A percentile compares a stretch with the other conserved stretches of the same genome.
Conservation (phyloP, 495 filamentous ascomycete species). For the Penicillium chermesinum region DNA sequence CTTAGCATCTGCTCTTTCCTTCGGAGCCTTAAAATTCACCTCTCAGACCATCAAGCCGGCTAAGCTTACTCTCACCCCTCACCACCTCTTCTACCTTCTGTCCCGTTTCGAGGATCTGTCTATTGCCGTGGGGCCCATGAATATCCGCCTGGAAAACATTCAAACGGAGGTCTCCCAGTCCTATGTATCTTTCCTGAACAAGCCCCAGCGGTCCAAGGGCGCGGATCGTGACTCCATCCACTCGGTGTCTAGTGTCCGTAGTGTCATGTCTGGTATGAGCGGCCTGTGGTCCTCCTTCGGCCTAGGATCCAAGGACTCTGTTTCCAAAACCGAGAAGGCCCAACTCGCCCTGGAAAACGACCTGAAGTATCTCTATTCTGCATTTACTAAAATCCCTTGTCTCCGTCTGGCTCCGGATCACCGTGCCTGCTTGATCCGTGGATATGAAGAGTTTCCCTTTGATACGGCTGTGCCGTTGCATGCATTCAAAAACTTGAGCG, state of each 20-base stretch:
- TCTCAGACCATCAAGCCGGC: constrained; percentile 80
- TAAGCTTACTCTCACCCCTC: constrained; percentile 90
- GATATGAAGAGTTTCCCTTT: constrained; percentile 97
- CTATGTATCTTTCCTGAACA: constrained; percentile 92
- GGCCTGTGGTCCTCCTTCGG: constrained; percentile 86
- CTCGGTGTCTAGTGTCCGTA: constrained; percentile 93
- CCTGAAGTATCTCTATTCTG: constrained; percentile 92
- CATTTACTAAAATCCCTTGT: constrained; percentile 97
- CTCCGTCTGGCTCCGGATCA: constrained; percentile 84
- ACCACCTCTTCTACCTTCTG: constrained; percentile 94
- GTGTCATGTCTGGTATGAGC: constrained; percentile 94
- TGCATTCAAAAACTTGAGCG: constrained; percentile 92
- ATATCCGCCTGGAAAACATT: constrained; percentile 88
- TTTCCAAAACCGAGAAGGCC: constrained; percentile 77
- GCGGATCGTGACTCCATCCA: constrained; percentile 81
- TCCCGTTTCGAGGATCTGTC: constrained; percentile 90
- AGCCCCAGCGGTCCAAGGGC: constrained; percentile 64
- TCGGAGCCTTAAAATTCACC: constrained; percentile 76
- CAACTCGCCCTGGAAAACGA: constrained; percentile 80
- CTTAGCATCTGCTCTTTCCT: constrained; percentile 77
- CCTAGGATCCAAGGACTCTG: constrained; percentile 65
- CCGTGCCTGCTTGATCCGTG: constrained; percentile 78
- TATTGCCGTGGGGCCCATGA: constrained; percentile 91
- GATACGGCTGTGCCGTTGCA: constrained; percentile 94
- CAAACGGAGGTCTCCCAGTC: constrained; percentile 79